Percentiles rank a stretch among this genome's conserved stretches.
Conservation (phyloP, 2,329 filamentous ascomycete species). For the Aspergillus sp. region DNA sequence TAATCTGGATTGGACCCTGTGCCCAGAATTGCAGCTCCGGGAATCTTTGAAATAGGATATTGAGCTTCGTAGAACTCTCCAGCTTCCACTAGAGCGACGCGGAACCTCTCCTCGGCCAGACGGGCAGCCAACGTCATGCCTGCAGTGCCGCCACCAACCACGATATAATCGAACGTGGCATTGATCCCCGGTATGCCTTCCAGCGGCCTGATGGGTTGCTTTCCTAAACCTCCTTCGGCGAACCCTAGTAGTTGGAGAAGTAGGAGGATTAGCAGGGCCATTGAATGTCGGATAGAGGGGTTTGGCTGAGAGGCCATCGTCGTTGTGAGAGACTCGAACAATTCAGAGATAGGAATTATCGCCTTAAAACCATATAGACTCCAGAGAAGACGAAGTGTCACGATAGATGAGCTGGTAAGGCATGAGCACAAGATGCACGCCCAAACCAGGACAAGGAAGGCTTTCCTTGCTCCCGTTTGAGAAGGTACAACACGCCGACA, state of each 20-base stretch:
- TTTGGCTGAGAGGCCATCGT: neutral
- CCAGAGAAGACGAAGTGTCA: neutral
- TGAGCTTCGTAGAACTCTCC: constrained; percentile 52
- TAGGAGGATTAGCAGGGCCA: neutral
- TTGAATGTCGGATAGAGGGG: neutral
- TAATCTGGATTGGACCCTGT: constrained; percentile 20
- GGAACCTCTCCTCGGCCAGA: constrained; percentile 49
- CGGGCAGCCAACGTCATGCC: constrained; percentile 49
- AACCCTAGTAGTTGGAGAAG: neutral
- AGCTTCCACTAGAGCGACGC: constrained; percentile 40
- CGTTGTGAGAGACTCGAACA: neutral
- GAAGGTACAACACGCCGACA: neutral
- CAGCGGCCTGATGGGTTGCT: neutral
- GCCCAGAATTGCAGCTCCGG: constrained; percentile 20
- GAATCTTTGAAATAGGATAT: constrained; percentile 55
- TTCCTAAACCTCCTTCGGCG: neutral
- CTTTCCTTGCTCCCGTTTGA: neutral
- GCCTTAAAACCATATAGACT: neutral
- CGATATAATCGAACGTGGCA: constrained; percentile 30
- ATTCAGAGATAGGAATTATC: neutral
- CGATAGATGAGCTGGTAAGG: neutral
- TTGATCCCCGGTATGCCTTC: constrained; percentile 10
- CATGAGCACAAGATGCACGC: neutral
- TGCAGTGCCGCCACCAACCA: constrained; percentile 41
- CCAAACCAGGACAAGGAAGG: neutral